These are phyloP conservation scores for Infundibulicybe gibba DNA, from an alignment of 768 basidiomycete genomes.

Conservation along the genomic window DNA sequence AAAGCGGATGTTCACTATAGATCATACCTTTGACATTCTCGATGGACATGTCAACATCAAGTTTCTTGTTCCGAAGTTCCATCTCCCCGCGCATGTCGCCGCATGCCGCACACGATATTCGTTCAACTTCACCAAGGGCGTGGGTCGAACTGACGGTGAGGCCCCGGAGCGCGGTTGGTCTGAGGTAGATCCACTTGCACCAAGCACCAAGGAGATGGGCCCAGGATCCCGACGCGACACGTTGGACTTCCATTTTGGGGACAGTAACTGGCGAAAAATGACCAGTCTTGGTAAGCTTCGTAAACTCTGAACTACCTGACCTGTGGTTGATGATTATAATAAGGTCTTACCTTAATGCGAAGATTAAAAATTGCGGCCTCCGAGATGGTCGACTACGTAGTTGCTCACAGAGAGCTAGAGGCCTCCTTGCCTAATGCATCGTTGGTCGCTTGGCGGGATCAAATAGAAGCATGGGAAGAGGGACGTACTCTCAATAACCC, in stretches of 20 bases:
- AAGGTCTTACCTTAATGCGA: neutral
- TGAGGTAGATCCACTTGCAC: conserved; percentile 15
- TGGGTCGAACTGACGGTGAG: conserved; percentile 28
- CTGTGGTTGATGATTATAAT: neutral
- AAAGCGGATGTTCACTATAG: neutral
- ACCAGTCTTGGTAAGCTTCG: neutral
- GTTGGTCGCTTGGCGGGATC: neutral
- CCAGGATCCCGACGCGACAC: conserved; percentile 19
- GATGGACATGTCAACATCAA: neutral
- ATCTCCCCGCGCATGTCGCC: conserved; percentile 18
- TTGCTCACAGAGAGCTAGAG: neutral
- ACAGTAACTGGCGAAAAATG: conserved; percentile 20
- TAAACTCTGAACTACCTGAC: neutral
- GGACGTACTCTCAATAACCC: conserved; percentile 7
- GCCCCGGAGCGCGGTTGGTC: conserved; percentile 27
- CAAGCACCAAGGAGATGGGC: conserved; percentile 27
- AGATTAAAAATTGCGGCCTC: neutral
- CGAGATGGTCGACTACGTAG: neutral
- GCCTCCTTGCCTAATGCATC: neutral
- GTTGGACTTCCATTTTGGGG: conserved; percentile 19
- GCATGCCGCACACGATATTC: conserved; percentile 13
- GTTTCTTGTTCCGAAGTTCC: conserved; percentile 23
- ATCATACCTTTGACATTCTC: neutral
- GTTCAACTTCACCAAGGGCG: conserved; percentile 16
- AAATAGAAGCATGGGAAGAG: conserved; percentile 6